Evolutionary conservation across 805 yeast genomes (phyloP), one percentile per base, ranked within the genome.

Genomic region (Kodamaea laetipori): DNA sequence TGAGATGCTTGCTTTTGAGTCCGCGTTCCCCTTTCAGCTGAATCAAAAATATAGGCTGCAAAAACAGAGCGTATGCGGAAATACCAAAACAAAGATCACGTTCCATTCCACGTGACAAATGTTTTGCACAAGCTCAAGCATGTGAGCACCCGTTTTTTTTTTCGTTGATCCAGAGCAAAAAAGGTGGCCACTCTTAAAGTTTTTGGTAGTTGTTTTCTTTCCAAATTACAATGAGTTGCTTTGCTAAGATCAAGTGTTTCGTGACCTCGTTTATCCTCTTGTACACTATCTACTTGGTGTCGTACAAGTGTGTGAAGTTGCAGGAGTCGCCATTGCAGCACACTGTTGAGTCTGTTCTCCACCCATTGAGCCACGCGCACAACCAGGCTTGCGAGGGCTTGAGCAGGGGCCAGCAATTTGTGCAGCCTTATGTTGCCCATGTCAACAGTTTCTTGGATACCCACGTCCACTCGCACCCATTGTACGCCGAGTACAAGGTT

Each of bases 291-390:
- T 71, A 71, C 59, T 66, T 71, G 49, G 58, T 56, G 52, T 54
- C 62, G 25, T 70, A 68, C 60, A 71, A 71, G 55, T 71, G 76
- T 54, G 60, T 55, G 36, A 47, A 58, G 25, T 55, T 63, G 49
- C 50, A 59, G 35, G 63, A 60, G 52, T 37, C 60, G 9, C 49
- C 60, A 4, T 58, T 68, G 46, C 61, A 61, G 43, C 61, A 58
- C 48, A 62, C 59, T 11, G 58, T 60, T 43, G 54, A 63, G 35
- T 43, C 53, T 10, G 57, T 67, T 34, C 52, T 66, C 46, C 74
- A 69, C 50, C 76, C 76, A 35, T 60, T 69, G 41, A 49, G 64
- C 38, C 60, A 62, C 45, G 57, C 60, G 44, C 75, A 71, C 52
- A 60, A 56, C 51, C 51, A 54, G 39, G 52, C 66, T 41, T 71